Evolutionary conservation across 1,139 yeast genomes (phyloP).

Genomic region (Scheffersomyces segobiensis): DNA sequence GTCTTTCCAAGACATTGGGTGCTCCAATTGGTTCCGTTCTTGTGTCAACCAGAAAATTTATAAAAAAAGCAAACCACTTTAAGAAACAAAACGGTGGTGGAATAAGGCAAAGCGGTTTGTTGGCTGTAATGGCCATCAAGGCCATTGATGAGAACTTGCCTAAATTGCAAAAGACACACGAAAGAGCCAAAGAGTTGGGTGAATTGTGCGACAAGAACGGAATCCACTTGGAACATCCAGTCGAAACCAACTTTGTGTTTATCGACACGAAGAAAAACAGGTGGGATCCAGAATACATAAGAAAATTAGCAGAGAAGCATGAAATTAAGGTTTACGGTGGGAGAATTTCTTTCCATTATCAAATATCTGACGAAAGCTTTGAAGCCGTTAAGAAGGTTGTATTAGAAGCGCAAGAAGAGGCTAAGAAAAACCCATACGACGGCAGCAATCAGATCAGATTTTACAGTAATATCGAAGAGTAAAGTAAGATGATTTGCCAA

Average conservation of each 20-base stretch:
- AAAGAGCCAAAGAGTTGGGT: slow-evolving; percentile 68
- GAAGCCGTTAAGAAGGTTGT: slow-evolving; percentile 30
- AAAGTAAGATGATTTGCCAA: neutral
- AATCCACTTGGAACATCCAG: slow-evolving; percentile 69
- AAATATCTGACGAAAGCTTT: slow-evolving; percentile 33
- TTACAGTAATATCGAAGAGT: slow-evolving; percentile 8
- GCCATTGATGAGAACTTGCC: slow-evolving; percentile 78
- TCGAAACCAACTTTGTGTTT: slow-evolving; percentile 85
- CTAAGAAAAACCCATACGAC: slow-evolving; percentile 28
- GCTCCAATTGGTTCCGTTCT: slow-evolving; percentile 93
- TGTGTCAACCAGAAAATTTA: slow-evolving; percentile 65
- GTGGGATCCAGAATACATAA: slow-evolving; percentile 59
- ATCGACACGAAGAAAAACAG: slow-evolving; percentile 61
- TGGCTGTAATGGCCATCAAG: slow-evolving; percentile 76
- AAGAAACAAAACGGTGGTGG: slow-evolving; percentile 97
- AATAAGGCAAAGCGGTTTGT: slow-evolving; percentile 83
- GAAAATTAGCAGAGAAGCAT: slow-evolving; percentile 57
- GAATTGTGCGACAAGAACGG: slow-evolving; percentile 55
- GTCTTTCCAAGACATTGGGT: slow-evolving; percentile 88
- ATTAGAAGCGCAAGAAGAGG: slow-evolving; percentile 29
- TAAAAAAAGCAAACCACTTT: slow-evolving; percentile 79
- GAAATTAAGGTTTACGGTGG: slow-evolving; percentile 30
- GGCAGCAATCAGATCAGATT: slow-evolving; percentile 5
- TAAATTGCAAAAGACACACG: slow-evolving; percentile 61
- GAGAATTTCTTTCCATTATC: slow-evolving; percentile 43